Evolutionary conservation across 2,329 filamentous ascomycete genomes (phyloP).

Genomic region (Ophiosphaerella herpotricha): DNA sequence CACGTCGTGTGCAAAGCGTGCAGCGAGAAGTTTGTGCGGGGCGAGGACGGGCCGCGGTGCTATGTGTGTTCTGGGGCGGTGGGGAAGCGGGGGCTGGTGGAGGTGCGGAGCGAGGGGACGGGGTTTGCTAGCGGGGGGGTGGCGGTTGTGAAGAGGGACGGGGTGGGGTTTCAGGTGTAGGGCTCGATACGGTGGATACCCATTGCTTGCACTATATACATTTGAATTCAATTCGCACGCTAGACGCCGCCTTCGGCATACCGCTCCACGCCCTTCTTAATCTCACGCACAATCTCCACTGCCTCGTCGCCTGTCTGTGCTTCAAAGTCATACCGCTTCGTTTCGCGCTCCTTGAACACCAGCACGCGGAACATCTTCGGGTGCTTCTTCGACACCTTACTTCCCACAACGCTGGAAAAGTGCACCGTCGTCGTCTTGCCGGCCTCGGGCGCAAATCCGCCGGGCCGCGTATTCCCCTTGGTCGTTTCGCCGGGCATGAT

Average conservation of each 20-base stretch:
- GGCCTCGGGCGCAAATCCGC: slow-evolving; percentile 19
- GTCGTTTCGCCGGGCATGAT: slow-evolving; percentile 67
- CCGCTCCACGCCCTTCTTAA: slow-evolving; percentile 75
- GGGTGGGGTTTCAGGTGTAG: slow-evolving; percentile 73
- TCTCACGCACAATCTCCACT: slow-evolving; percentile 76
- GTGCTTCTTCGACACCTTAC: slow-evolving; percentile 79
- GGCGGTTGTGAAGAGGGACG: slow-evolving; percentile 77
- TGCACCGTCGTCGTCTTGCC: slow-evolving; percentile 80
- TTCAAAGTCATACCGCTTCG: slow-evolving; percentile 84
- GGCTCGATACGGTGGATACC: not conserved
- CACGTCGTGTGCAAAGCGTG: slow-evolving; percentile 90
- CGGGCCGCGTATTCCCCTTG: slow-evolving; percentile 55
- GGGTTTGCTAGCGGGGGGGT: slow-evolving; percentile 88
- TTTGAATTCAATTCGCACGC: not conserved
- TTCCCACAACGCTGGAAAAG: slow-evolving; percentile 80
- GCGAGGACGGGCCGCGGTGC: slow-evolving; percentile 47
- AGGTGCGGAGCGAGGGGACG: slow-evolving; percentile 83
- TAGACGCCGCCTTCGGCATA: slow-evolving; percentile 58
- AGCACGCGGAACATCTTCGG: slow-evolving; percentile 80
- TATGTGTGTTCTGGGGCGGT: slow-evolving; percentile 87
- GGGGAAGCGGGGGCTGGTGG: slow-evolving; percentile 73
- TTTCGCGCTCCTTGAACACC: slow-evolving; percentile 76
- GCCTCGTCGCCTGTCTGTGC: slow-evolving; percentile 73
- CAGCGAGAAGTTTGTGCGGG: slow-evolving; percentile 76
- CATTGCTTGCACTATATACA: too few species aligned